These are phyloP conservation scores for Solanum pimpinellifolium DNA, from an alignment of 257 asterid genomes.

Conservation along the genomic window DNA sequence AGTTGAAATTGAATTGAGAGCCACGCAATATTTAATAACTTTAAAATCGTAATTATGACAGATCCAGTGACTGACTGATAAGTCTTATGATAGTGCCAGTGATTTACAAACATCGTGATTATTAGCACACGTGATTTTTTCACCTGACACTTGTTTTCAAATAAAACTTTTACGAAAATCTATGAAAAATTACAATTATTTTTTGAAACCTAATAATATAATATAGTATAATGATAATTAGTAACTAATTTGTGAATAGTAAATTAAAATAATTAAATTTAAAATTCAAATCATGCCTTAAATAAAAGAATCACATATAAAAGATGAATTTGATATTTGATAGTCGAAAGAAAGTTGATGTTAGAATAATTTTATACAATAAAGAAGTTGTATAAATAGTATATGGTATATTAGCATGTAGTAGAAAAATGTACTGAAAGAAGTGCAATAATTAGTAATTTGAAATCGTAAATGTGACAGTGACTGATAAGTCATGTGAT, in stretches of 20 bases:
- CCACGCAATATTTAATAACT: neutral
- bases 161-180: too few relatives aligned
- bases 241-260: neutral
- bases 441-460: neutral
- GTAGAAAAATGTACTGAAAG: neutral
- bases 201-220: too few relatives aligned
- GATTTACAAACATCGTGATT: neutral
- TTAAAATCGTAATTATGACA: too few relatives aligned
- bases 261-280: too few relatives aligned
- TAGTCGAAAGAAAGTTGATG: neutral
- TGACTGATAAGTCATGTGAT: neutral
- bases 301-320: too few relatives aligned
- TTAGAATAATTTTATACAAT: neutral
- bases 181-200: too few relatives aligned
- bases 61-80: neutral
- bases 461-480: neutral
- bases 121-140: neutral
- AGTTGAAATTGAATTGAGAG: neutral
- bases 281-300: neutral
- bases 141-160: neutral
- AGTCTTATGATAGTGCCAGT: neutral
- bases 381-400: neutral
- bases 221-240: neutral
- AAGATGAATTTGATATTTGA: too few relatives aligned
- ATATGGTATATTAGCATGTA: neutral